A percentile compares a stretch with the other conserved stretches of the same genome.
Conservation (phyloP, 2,329 filamentous ascomycete genomes). For the Alternaria metachromatica region DNA sequence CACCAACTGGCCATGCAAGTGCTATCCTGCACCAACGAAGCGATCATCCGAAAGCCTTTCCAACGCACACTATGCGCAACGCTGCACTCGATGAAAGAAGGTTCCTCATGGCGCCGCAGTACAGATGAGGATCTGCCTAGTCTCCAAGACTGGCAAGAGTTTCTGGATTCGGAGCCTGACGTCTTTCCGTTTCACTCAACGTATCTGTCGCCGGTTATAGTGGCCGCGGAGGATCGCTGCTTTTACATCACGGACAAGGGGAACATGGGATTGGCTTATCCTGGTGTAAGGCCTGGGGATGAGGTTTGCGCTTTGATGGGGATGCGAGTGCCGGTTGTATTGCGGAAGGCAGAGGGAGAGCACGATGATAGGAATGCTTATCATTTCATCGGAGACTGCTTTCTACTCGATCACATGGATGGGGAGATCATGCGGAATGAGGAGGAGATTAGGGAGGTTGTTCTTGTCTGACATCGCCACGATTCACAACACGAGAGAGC, state of each 20-base stretch:
- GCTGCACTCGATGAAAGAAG: not conserved
- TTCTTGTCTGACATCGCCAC: not conserved
- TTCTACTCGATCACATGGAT: not conserved
- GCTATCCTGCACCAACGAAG: not conserved
- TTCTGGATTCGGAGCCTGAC: too few relatives aligned
- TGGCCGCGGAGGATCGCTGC: not conserved
- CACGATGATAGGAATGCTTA: not conserved
- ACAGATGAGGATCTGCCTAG: not conserved
- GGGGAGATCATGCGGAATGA: not conserved
- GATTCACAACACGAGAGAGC: too few relatives aligned
- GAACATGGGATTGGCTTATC: not conserved
- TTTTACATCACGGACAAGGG: not conserved
- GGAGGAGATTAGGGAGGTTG: not conserved
- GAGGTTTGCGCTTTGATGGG: not conserved
- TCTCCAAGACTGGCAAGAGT: not conserved
- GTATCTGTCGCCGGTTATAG: too few relatives aligned
- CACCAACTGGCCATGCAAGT: not conserved
- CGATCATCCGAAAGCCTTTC: not conserved
- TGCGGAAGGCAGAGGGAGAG: not conserved
- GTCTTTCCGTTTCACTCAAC: too few relatives aligned
- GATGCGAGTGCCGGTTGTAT: not conserved
- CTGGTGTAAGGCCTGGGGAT: not conserved
- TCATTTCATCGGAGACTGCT: not conserved
- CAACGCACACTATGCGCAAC: not conserved
- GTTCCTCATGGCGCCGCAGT: not conserved